These are phyloP conservation scores for Yarrowia hollandica DNA, from an alignment of 805 yeast genomes.

Conservation along the genomic window DNA sequence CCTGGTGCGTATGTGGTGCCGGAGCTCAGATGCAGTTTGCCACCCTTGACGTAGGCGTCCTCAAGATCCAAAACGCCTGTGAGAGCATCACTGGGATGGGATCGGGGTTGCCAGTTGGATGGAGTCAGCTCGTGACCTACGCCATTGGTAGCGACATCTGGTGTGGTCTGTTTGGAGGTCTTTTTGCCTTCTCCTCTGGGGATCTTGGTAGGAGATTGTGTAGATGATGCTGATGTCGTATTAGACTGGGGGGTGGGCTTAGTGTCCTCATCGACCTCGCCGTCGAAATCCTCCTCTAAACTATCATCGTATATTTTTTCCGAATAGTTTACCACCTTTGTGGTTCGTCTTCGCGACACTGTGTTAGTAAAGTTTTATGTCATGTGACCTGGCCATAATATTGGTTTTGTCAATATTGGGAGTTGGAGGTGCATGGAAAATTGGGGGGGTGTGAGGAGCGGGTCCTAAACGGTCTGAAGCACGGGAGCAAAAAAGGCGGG, in stretches of 20 bases:
- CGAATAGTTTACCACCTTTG: constrained; percentile 27
- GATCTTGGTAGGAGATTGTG: constrained; percentile 6
- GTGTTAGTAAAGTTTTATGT: constrained; percentile 13
- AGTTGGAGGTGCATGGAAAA: constrained; percentile 20
- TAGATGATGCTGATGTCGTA: not conserved
- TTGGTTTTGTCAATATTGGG: constrained; percentile 20
- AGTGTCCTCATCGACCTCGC: constrained; percentile 1
- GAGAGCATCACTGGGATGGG: constrained; percentile 9
- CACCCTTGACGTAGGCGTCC: constrained; percentile 8
- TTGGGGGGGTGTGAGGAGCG: not conserved
- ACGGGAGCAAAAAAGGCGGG: not conserved
- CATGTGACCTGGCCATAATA: constrained; percentile 9
- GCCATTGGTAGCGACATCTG: not conserved
- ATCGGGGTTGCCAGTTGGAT: constrained; percentile 21
- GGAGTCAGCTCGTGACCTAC: not conserved
- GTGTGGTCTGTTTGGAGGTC: constrained; percentile 15
- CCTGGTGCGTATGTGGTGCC: constrained; percentile 25
- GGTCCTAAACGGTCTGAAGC: not conserved
- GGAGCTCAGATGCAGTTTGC: constrained; percentile 12
- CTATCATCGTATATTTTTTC: constrained; percentile 16
- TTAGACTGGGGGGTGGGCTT: not conserved
- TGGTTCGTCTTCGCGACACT: constrained; percentile 27
- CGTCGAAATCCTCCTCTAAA: constrained; percentile 18
- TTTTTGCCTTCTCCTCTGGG: constrained; percentile 3
- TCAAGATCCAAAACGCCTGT: not conserved